Conservation (phyloP, 2,329 filamentous ascomycete genomes). For the Colletotrichum melonis region DNA sequence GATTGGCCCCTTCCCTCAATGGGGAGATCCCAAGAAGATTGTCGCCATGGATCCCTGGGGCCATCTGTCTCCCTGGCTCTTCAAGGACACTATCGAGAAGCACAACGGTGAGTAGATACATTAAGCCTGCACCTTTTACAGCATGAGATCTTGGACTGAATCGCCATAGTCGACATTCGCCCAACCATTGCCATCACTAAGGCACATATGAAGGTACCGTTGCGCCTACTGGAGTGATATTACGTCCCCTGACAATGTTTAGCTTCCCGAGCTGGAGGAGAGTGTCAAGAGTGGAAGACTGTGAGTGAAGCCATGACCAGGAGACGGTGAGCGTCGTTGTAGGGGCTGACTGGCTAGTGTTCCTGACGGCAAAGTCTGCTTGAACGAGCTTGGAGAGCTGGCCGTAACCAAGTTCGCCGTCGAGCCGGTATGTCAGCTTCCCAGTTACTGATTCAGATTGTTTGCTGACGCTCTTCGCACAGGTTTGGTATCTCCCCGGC, state of each 20-base stretch:
- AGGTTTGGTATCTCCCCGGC: constrained; percentile 84
- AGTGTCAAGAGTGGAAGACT: constrained; percentile 85
- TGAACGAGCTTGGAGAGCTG: constrained; percentile 88
- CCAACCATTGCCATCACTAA: constrained; percentile 93
- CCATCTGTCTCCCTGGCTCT: constrained; percentile 87
- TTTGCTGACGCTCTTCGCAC: constrained; percentile 17
- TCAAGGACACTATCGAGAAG: constrained; percentile 80
- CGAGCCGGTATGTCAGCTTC: constrained; percentile 78
- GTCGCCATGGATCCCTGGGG: constrained; percentile 97
- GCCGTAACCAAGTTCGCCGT: constrained; percentile 97
- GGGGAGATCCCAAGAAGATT: constrained; percentile 92
- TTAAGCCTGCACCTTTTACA: not conserved
- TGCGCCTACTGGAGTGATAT: not conserved
- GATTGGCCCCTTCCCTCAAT: constrained; percentile 90
- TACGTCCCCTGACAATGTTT: constrained; percentile 19
- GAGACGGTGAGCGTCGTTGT: not conserved
- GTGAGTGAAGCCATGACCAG: constrained; percentile 48
- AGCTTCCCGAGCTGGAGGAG: constrained; percentile 91
- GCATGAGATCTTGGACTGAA: not conserved
- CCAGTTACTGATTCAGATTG: constrained; percentile 25
- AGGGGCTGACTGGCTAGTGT: constrained; percentile 48
- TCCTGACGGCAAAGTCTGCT: constrained; percentile 87
- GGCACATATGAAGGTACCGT: constrained; percentile 83
- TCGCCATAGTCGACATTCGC: constrained; percentile 76
- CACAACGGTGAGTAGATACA: constrained; percentile 67